Percentiles rank a stretch among this genome's conserved stretches.
Evolutionary conservation across 495 filamentous ascomycete species (phyloP).

Genomic region (Achaetomiella virescens): DNA sequence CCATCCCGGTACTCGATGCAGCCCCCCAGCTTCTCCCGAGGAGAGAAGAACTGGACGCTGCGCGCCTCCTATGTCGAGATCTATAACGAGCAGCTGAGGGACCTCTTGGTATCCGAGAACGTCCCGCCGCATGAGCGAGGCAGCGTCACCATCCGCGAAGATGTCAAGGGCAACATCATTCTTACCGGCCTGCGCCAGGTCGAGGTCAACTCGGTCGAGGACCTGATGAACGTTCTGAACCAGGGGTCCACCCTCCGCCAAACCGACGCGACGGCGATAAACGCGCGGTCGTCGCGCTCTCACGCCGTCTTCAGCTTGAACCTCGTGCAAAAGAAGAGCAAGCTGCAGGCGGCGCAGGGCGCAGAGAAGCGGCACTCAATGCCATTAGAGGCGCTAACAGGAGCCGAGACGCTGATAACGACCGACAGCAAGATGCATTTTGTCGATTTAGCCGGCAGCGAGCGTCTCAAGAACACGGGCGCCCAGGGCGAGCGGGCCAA

Average conservation of each 20-base stretch:
- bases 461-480: slow-evolving; percentile 93
- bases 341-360: slow-evolving; percentile 45
- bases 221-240: slow-evolving; percentile 80
- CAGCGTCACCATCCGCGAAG: slow-evolving; percentile 80
- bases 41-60: slow-evolving; percentile 83
- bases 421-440: slow-evolving; percentile 99
- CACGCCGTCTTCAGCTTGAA: slow-evolving; percentile 97
- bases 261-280: slow-evolving; percentile 98
- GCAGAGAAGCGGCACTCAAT: slow-evolving; percentile 84
- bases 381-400: slow-evolving; percentile 73
- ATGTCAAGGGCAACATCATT: slow-evolving; percentile 90
- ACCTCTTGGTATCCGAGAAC: slow-evolving; percentile 78
- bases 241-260: slow-evolving; percentile 93
- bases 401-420: slow-evolving; percentile 62
- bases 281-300: slow-evolving; percentile 96
- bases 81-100: slow-evolving; percentile 92
- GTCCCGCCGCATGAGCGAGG: slow-evolving; percentile 62
- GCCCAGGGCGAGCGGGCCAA: slow-evolving; percentile 92
- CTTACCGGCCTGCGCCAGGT: slow-evolving; percentile 85
- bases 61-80: slow-evolving; percentile 99
- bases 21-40: slow-evolving; percentile 26
- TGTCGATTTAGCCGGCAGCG: slow-evolving; percentile 95
- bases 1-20: slow-evolving; percentile 74
- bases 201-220: slow-evolving; percentile 85
- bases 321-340: slow-evolving; percentile 76